These are phyloP conservation scores for Diospyros lotus DNA, from an alignment of 148 eudicot species.

Conservation along the genomic window DNA sequence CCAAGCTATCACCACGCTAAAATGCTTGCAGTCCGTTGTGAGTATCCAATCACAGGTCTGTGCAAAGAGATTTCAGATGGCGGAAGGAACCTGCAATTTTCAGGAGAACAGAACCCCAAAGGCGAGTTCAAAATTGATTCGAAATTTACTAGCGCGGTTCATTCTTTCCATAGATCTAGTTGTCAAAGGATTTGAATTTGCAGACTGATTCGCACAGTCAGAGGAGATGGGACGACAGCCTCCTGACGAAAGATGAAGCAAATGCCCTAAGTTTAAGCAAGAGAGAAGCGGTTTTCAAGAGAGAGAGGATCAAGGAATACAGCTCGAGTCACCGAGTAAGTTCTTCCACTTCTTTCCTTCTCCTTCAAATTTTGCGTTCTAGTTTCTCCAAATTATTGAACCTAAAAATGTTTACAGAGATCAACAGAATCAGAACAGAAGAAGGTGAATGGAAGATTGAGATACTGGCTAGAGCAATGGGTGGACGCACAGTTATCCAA, in stretches of 20 bases:
- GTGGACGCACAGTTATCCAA: conserved; percentile 40
- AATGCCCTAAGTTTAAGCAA: conserved; percentile 39
- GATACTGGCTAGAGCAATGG: conserved; percentile 66
- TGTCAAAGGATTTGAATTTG: conserved; percentile 8
- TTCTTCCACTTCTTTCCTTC: neutral
- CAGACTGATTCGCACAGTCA: conserved; percentile 47
- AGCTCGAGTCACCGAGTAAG: conserved; percentile 52
- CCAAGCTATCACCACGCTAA: conserved; percentile 63
- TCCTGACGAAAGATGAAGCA: conserved; percentile 48
- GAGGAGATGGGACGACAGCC: conserved; percentile 56
- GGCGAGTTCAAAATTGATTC: conserved; percentile 13
- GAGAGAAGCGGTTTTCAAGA: conserved; percentile 51
- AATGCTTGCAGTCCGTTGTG: conserved; percentile 65
- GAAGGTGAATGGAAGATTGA: conserved; percentile 36
- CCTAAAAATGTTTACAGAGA: conserved; percentile 27
- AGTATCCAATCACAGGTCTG: conserved; percentile 64
- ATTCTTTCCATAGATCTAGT: neutral
- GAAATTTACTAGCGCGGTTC: neutral
- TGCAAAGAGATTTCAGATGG: conserved; percentile 47
- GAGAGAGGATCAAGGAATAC: conserved; percentile 55
- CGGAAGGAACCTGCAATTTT: conserved; percentile 17
- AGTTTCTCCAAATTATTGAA: neutral
- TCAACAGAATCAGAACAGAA: conserved; percentile 57
- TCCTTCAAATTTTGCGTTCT: too few species aligned
- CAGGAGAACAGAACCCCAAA: conserved; percentile 20